Conservation (phyloP, 164 flowering plant genomes). For the Magnolia officinalis region DNA sequence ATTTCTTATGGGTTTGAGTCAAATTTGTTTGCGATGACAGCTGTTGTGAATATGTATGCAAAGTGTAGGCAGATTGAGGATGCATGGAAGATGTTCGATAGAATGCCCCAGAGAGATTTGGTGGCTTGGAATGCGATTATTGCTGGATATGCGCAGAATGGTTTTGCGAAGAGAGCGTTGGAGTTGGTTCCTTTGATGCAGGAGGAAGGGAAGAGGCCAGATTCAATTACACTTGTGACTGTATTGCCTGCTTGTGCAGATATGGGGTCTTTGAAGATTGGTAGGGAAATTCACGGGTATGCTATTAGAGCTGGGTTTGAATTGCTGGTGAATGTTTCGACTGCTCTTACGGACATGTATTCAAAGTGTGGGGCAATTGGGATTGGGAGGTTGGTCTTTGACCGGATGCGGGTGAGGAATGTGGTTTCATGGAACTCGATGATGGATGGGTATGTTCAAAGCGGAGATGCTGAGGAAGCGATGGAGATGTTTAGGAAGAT, state of each 20-base stretch:
- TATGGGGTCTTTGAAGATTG: conserved; percentile 44
- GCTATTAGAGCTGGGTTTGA: conserved; percentile 54
- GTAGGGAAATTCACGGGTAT: conserved; percentile 71
- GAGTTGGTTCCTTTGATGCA: conserved; percentile 60
- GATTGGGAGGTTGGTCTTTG: conserved; percentile 58
- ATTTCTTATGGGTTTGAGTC: conserved; percentile 45
- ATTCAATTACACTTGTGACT: conserved; percentile 60
- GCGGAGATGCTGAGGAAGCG: conserved; percentile 59
- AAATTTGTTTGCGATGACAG: conserved; percentile 68
- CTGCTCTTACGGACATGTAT: conserved; percentile 76
- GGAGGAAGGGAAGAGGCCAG: conserved; percentile 48
- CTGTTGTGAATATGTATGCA: conserved; percentile 72
- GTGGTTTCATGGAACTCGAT: conserved; percentile 87
- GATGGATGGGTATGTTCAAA: conserved; percentile 75
- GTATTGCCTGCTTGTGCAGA: conserved; percentile 64
- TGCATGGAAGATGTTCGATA: conserved; percentile 74
- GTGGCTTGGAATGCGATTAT: conserved; percentile 78
- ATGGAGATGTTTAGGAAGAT: conserved; percentile 49
- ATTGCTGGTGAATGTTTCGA: conserved; percentile 51
- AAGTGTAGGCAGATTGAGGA: conserved; percentile 61
- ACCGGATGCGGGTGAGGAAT: conserved; percentile 51
- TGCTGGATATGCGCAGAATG: conserved; percentile 77
- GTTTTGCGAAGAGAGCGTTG: conserved; percentile 46
- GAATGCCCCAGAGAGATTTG: conserved; percentile 78
- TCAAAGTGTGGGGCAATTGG: conserved; percentile 55